Evolutionary conservation across 768 basidiomycete genomes (phyloP).

Genomic region (Cystobasidium ongulense): DNA sequence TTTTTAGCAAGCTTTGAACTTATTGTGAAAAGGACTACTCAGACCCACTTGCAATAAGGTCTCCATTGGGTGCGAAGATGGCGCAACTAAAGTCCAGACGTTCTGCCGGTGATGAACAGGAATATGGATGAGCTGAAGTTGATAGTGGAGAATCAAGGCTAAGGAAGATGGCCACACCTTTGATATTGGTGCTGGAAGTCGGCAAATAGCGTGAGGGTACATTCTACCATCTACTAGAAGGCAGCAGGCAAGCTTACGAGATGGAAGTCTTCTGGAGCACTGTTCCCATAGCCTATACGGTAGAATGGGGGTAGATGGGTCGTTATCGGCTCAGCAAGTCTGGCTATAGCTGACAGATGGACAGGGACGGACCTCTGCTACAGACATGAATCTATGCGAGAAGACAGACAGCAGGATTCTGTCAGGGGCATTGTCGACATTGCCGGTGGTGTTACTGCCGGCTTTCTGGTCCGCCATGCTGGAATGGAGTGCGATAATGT

Average conservation of each 20-base stretch:
- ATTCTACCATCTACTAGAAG: too few species aligned
- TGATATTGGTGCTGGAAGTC: slow-evolving; percentile 33
- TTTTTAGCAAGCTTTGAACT: neutral
- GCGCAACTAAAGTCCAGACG: slow-evolving; percentile 92
- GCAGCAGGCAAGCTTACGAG: neutral
- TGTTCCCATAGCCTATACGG: slow-evolving; percentile 26
- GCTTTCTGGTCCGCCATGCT: slow-evolving; percentile 4
- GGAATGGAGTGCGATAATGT: neutral
- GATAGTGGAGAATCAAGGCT: slow-evolving; percentile 16
- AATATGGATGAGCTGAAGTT: slow-evolving; percentile 81
- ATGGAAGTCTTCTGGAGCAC: slow-evolving; percentile 30
- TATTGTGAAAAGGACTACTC: neutral
- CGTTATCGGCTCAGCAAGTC: neutral
- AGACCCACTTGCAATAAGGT: slow-evolving; percentile 71
- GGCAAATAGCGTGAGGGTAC: neutral
- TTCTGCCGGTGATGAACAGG: slow-evolving; percentile 88
- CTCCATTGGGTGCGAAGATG: slow-evolving; percentile 86
- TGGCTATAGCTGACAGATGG: neutral
- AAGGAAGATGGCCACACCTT: neutral
- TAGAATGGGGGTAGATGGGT: neutral
- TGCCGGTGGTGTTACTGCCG: neutral
- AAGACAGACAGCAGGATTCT: slow-evolving; percentile 84
- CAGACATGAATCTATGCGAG: slow-evolving; percentile 94
- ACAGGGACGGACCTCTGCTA: slow-evolving; percentile 44
- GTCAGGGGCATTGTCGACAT: slow-evolving; percentile 49